A percentile compares a stretch with the other conserved stretches of the same genome.
phyloP scores from a whole-genome alignment of 2,329 filamentous ascomycete species.

The Bipolaris oryzae region DNA sequence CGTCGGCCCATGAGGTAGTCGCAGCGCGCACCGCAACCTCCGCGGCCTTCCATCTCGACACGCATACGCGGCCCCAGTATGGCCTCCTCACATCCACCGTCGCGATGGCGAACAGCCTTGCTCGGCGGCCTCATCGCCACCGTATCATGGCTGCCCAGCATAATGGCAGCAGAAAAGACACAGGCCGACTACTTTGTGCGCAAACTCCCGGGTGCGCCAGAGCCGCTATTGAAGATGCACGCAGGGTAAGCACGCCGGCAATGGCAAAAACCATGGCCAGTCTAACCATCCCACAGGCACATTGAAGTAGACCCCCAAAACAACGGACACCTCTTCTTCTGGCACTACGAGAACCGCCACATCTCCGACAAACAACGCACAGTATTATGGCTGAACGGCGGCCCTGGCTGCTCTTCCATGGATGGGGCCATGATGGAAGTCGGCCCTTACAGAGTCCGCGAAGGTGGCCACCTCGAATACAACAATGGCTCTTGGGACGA shows the following conservation, averaged over 20 bases:
- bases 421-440: constrained; percentile 97
- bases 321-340: constrained; percentile 97
- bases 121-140: constrained; percentile 41
- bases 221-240: constrained; percentile 91
- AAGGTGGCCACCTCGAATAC: constrained; percentile 72
- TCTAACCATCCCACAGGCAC: constrained; percentile 64
- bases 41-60: constrained; percentile 22
- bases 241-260: constrained; percentile 70
- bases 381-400: constrained; percentile 96
- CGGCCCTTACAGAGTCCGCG: constrained; percentile 85
- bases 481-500: constrained; percentile 99
- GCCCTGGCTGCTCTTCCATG: constrained; percentile 95
- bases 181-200: constrained; percentile 91
- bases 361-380: constrained; percentile 90
- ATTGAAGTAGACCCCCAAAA: constrained; percentile 84
- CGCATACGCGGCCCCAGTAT: constrained; percentile 24
- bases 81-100: constrained; percentile 34
- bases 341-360: constrained; percentile 95
- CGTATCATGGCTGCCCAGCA: constrained; percentile 40
- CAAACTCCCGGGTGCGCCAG: constrained; percentile 81
- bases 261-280: not conserved
- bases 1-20: constrained; percentile 44
- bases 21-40: constrained; percentile 29
- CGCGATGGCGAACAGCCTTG: constrained; percentile 44
- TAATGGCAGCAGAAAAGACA: constrained; percentile 55